These are phyloP conservation scores for Parsonsia alboflavescens DNA, from an alignment of 257 asterid species.

Conservation along the genomic window DNA sequence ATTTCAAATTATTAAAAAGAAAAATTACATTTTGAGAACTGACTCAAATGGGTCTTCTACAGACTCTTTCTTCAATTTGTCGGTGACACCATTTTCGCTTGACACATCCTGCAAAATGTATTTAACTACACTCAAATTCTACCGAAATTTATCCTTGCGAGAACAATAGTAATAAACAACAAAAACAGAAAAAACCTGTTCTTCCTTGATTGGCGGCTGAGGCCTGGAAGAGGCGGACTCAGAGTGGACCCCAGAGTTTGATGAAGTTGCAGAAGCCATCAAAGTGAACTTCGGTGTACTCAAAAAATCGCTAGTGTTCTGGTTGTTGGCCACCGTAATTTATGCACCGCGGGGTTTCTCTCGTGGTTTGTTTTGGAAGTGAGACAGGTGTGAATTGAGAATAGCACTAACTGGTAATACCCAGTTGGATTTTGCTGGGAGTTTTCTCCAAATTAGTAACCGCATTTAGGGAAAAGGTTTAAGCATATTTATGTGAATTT, in stretches of 20 bases:
- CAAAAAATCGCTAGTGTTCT: background rate
- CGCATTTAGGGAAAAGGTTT: too few species aligned
- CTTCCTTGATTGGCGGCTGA: conserved; percentile 18
- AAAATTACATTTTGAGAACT: background rate
- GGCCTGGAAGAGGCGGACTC: conserved; percentile 17
- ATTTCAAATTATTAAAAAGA: background rate
- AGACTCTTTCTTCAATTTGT: conserved; percentile 10
- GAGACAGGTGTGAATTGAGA: too few species aligned
- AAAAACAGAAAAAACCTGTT: conserved; percentile 11
- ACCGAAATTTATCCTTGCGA: background rate
- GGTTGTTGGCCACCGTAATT: background rate
- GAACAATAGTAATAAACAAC: background rate
- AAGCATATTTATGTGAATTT: too few species aligned
- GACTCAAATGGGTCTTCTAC: conserved; percentile 4
- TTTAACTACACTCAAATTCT: background rate
- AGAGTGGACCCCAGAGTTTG: conserved; percentile 20
- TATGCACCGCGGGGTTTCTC: background rate
- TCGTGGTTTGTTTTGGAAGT: too few species aligned
- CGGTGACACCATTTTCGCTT: conserved; percentile 4
- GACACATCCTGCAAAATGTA: conserved; percentile 13
- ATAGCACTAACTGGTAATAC: too few species aligned
- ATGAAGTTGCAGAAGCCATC: conserved; percentile 21
- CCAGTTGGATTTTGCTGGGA: too few species aligned
- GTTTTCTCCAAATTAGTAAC: too few species aligned
- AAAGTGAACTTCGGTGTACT: background rate